phyloP scores from a whole-genome alignment of 176 grass and related monocot species.

The Rhynchospora breviuscula region DNA sequence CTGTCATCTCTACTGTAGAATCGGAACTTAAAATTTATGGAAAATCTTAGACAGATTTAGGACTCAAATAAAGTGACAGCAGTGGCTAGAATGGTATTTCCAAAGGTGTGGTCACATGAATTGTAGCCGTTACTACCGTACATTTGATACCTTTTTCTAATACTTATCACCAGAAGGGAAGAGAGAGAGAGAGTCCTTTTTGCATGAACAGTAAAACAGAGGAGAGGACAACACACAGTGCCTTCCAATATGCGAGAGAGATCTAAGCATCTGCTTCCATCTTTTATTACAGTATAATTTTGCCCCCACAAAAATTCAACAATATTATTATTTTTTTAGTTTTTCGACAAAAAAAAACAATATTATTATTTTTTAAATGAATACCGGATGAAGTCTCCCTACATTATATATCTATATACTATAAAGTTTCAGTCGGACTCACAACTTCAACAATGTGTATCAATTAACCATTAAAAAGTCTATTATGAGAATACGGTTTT shows the following conservation, averaged over 20 bases:
- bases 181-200: neutral
- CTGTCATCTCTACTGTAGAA: constrained; percentile 11
- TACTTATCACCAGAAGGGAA: neutral
- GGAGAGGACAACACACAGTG: neutral
- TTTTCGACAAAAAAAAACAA: too few species aligned
- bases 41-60: neutral
- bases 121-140: constrained; percentile 8
- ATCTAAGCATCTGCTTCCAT: neutral
- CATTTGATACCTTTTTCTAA: neutral
- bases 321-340: too few species aligned
- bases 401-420: neutral
- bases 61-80: neutral
- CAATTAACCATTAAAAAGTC: too few species aligned
- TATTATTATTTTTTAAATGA: too few species aligned
- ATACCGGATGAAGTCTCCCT: too few species aligned
- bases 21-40: neutral
- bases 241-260: neutral
- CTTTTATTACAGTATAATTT: neutral
- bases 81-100: constrained; percentile 2
- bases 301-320: neutral
- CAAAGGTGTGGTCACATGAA: constrained; percentile 5
- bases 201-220: neutral
- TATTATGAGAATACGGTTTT: too few species aligned
- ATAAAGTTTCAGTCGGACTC: too few species aligned
- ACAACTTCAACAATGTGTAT: too few species aligned